Evolutionary conservation across 768 basidiomycete genomes (phyloP), one percentile per base, ranked within the genome.

Genomic region (Amanita exitialis): DNA sequence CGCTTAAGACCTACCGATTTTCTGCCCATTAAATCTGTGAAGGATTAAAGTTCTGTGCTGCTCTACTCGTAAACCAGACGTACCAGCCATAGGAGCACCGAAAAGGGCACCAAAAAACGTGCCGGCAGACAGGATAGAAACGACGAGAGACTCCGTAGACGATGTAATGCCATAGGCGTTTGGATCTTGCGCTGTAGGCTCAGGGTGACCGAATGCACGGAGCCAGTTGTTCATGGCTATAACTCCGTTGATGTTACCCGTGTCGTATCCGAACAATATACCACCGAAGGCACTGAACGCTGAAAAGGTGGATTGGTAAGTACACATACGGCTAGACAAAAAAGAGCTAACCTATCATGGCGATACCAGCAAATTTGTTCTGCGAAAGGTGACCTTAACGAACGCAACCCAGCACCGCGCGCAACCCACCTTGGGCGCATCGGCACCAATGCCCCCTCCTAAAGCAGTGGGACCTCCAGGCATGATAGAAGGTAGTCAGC

Each of bases 161-260:
- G 75, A 60, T 30, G 77, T 70, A 53, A 83, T 68, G 35, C 43
- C 53, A 53, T 63, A 70, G 52, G 61, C 65, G 9, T 57, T 59
- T 10, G 54, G 49, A 50, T 56, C 49, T 41, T 4, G n/a, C 0
- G 34, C 36, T 6, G 61, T 61, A 10, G 59, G 49, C 47, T 62
- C 57, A 34, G 54, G 60, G 16, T 54, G 55, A 53, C 76, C 80
- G 56, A 80, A 82, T 10, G 74, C 70, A 45, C 65, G 53, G 53
- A 83, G 64, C 72, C 78, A 80, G 36, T 80, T 66, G 58, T 69
- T 58, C 78, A 86, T 86, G 49, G 72, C 78, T 49, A 77, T 79
- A 63, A 90, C 72, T 65, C 90, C 90, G 53, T 77, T 79, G 71
- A 91, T 90, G 58, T 78, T 78, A 58, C 90, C 90, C 47, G 90